A percentile compares a stretch with the other conserved stretches of the same genome.
Conservation (phyloP, 2,329 filamentous ascomycete species). For the Orbilia blumenaviensis region DNA sequence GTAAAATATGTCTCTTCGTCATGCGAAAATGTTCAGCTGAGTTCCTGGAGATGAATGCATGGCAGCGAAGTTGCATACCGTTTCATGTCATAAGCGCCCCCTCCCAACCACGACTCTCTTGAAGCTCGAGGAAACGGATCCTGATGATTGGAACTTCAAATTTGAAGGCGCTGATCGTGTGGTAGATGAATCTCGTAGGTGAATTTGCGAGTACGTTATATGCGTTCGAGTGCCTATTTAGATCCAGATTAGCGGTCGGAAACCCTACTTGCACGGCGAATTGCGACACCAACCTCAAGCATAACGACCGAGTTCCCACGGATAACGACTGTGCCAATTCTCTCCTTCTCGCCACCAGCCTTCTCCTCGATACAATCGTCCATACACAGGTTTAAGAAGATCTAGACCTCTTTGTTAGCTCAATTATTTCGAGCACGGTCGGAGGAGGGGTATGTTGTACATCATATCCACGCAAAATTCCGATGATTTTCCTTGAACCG, state of each 20-base stretch:
- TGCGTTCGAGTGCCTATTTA: conserved; percentile 50
- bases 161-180: background rate
- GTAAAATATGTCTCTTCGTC: conserved; percentile 17
- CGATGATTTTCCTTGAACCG: conserved; percentile 95
- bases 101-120: background rate
- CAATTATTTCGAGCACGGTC: background rate
- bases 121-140: background rate
- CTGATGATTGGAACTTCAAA: background rate
- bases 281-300: conserved; percentile 73
- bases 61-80: conserved; percentile 52
- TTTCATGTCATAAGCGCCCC: conserved; percentile 34
- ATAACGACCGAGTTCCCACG: conserved; percentile 98
- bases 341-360: conserved; percentile 85
- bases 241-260: background rate
- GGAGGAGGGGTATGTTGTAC: conserved; percentile 64
- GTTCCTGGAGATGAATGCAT: conserved; percentile 26
- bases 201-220: conserved; percentile 18
- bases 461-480: conserved; percentile 93
- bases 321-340: conserved; percentile 94
- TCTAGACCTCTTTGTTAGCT: conserved; percentile 66
- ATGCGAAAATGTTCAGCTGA: conserved; percentile 35
- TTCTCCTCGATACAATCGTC: conserved; percentile 98
- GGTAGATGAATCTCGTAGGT: background rate
- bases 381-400: conserved; percentile 97
- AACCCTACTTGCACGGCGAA: background rate